Evolutionary conservation across 2,329 filamentous ascomycete species (phyloP), one percentile per base, ranked within the genome.

Genomic region (Zymoseptoria passerinii): DNA sequence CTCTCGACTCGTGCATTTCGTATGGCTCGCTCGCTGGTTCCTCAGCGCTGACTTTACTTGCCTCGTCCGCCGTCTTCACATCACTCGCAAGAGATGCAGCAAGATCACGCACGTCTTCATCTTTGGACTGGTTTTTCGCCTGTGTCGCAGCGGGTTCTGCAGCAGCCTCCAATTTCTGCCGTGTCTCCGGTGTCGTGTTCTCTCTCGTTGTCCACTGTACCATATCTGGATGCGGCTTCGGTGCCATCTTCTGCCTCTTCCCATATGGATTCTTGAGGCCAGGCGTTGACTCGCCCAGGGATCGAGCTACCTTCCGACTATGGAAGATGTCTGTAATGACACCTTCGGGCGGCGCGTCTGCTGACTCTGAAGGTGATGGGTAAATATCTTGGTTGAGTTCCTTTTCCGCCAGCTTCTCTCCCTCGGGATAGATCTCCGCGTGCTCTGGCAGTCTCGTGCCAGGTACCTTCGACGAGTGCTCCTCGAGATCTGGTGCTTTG

Each of bases 1-100:
- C 92, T 62, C 85, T 86, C 8, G 94, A 99, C 69, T 97, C 92
- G 57, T 87, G 82, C 71, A 99, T 84, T 60, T 87, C 80, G 69
- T 95, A 90, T 29, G 62, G 56, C 19, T 58, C 61, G 10, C 40
- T 53, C 18, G 57, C 55, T 8, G 58, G 52, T 23, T 56, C 19
- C 19, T 56, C 57, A 8, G 54, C 48, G 35, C 19, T 23, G 2
- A 20, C 19, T 7, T 28, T 58, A 13, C 48, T 29, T 4, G 19
- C 48, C 19, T 52, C 50, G 9, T 19, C 40, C 7, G 48, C 49
- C n/a, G 55, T 52, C 27, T 29, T 19, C n/a, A 59, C 51, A 10
- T 76, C 72, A 56, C 76, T 68, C 51, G 75, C 71, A 48, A 74
- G 73, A 20, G 71, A 70, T 44, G 66, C 60, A 10, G 73, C 72